Evolutionary conservation across 257 asterid species (phyloP).

Genomic region (Knoxia roxburghii): DNA sequence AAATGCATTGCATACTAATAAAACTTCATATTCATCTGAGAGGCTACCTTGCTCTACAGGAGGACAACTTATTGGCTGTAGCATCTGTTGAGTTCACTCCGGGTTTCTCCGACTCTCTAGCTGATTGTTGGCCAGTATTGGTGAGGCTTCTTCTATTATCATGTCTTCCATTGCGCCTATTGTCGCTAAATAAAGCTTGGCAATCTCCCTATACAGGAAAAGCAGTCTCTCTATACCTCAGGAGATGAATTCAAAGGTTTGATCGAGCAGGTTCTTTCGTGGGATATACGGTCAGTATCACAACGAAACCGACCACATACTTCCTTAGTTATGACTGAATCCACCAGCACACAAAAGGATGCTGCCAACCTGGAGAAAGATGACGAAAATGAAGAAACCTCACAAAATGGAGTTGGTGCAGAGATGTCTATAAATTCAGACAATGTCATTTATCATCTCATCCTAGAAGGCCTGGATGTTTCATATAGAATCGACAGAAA

Average conservation of each 20-base stretch:
- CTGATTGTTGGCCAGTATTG: constrained; percentile 55
- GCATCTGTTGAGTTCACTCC: constrained; percentile 68
- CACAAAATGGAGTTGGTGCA: constrained; percentile 31
- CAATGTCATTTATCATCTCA: constrained; percentile 52
- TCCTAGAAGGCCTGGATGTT: constrained; percentile 61
- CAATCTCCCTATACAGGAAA: constrained; percentile 31
- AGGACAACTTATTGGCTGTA: constrained; percentile 51
- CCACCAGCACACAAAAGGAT: constrained; percentile 9
- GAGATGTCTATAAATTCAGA: constrained; percentile 15
- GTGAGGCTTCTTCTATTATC: constrained; percentile 31
- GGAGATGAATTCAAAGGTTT: constrained; percentile 53
- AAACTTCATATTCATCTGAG: too few species aligned
- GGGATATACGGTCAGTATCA: constrained; percentile 86
- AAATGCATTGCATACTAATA: too few species aligned
- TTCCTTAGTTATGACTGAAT: constrained; percentile 14
- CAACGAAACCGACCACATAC: constrained; percentile 59
- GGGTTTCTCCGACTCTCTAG: constrained; percentile 56
- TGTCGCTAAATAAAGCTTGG: constrained; percentile 5
- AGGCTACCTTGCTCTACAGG: constrained; percentile 43
- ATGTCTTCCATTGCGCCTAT: not conserved
- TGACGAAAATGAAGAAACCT: constrained; percentile 22
- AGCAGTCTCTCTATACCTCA: constrained; percentile 62
- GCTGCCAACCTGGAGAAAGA: constrained; percentile 13
- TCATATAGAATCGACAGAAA: constrained; percentile 60
- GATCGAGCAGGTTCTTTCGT: constrained; percentile 72